Conservation (phyloP, 2,329 filamentous ascomycete species). For the Colletotrichum tabaci region DNA sequence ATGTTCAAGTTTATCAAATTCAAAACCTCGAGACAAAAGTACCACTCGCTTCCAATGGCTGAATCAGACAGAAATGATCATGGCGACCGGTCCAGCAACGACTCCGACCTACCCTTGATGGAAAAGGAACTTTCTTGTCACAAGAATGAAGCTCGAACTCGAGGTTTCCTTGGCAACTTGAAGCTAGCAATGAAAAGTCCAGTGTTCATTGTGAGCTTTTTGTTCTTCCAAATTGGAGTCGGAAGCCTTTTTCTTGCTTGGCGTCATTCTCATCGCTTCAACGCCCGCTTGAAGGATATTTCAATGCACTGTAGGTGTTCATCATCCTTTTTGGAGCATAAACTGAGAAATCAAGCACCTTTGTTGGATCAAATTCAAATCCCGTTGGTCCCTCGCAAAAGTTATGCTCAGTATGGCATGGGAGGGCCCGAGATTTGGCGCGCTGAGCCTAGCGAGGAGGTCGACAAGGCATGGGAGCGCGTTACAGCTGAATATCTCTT, state of each 20-base stretch:
- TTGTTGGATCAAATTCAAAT: slow-evolving; percentile 4
- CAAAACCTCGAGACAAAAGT: not conserved
- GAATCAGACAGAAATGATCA: slow-evolving; percentile 1
- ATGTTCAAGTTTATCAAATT: not conserved
- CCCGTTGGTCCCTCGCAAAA: slow-evolving; percentile 25
- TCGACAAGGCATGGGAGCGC: slow-evolving; percentile 30
- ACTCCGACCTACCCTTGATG: slow-evolving; percentile 15
- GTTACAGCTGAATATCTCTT: slow-evolving; percentile 27
- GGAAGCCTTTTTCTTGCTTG: slow-evolving; percentile 17
- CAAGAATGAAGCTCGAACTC: not conserved
- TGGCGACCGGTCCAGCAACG: slow-evolving; percentile 9
- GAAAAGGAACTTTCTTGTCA: not conserved
- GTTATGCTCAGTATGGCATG: slow-evolving; percentile 27
- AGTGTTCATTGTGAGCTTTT: slow-evolving; percentile 1
- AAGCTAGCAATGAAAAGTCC: slow-evolving; percentile 9
- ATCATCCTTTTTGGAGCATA: not conserved
- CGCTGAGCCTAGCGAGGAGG: slow-evolving; percentile 25
- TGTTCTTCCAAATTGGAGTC: slow-evolving; percentile 19
- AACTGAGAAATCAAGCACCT: slow-evolving; percentile 6
- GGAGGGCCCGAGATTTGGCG: slow-evolving; percentile 28
- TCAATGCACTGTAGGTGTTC: slow-evolving; percentile 5
- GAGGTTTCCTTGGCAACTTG: not conserved
- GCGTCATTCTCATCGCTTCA: slow-evolving; percentile 2
- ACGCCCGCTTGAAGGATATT: slow-evolving; percentile 15
- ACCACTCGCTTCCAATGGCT: not conserved